phyloP scores from a whole-genome alignment of 768 basidiomycete genomes.

The Panaeolus papilionaceus region DNA sequence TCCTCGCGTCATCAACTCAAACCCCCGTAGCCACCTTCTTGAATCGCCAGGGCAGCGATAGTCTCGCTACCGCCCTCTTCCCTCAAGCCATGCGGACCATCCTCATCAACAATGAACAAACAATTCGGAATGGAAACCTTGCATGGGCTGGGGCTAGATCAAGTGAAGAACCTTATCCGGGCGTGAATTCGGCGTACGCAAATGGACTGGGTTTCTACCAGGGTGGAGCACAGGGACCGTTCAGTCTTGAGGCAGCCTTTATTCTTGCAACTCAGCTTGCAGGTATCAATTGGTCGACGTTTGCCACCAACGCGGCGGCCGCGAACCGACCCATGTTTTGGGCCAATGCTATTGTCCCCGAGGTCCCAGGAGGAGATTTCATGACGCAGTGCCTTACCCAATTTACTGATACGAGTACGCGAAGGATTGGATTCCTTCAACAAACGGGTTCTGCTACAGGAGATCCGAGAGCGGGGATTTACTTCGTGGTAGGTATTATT shows the following conservation, averaged over 20 bases:
- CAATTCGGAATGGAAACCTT: neutral
- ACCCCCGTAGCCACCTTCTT: neutral
- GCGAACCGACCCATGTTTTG: neutral
- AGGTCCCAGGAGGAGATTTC: neutral
- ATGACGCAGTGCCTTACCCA: neutral
- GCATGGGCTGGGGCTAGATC: conserved; percentile 4
- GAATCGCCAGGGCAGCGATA: neutral
- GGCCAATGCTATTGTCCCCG: neutral
- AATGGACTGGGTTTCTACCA: neutral
- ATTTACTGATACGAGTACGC: neutral
- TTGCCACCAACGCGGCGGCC: neutral
- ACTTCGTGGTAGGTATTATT: neutral
- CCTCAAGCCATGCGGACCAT: neutral
- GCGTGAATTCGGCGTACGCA: neutral
- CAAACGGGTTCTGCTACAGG: neutral
- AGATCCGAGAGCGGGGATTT: conserved; percentile 9
- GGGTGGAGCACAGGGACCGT: conserved; percentile 1
- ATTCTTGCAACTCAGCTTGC: neutral
- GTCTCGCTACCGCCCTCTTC: neutral
- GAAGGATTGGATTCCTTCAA: neutral
- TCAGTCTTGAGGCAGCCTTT: neutral
- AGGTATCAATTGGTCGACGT: neutral
- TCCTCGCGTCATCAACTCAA: neutral
- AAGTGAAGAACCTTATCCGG: neutral
- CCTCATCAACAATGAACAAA: neutral